phyloP scores from a whole-genome alignment of 2,329 filamentous ascomycete genomes.

The Ambrosiella cleistominuta region DNA sequence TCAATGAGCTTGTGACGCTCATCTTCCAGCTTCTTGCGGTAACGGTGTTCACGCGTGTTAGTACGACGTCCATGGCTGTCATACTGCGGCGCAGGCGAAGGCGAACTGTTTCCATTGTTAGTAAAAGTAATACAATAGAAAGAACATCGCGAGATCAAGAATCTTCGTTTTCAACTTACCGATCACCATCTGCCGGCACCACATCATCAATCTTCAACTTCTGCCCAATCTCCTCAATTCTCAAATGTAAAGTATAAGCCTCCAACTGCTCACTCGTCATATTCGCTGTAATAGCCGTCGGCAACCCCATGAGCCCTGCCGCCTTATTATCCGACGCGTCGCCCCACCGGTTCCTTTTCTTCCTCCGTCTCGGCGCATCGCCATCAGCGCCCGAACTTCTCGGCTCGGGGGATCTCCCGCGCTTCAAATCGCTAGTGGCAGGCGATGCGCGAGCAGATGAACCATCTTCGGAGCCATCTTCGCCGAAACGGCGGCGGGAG shows the following conservation, averaged over 20 bases:
- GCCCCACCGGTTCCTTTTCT: slow-evolving; percentile 98
- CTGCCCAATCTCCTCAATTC: slow-evolving; percentile 98
- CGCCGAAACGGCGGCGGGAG: slow-evolving; percentile 59
- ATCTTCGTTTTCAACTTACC: slow-evolving; percentile 38
- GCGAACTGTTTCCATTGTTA: slow-evolving; percentile 45
- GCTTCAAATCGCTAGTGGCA: slow-evolving; percentile 41
- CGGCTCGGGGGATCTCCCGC: slow-evolving; percentile 80
- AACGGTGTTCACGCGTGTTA: slow-evolving; percentile 96
- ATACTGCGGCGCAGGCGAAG: slow-evolving; percentile 89
- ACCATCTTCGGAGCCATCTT: slow-evolving; percentile 20
- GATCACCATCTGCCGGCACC: slow-evolving; percentile 85
- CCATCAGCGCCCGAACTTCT: slow-evolving; percentile 26
- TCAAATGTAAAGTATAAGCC: slow-evolving; percentile 86
- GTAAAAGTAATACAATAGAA: background rate
- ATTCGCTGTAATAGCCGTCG: slow-evolving; percentile 87
- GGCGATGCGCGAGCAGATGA: slow-evolving; percentile 15
- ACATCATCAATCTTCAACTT: slow-evolving; percentile 99
- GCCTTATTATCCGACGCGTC: slow-evolving; percentile 97
- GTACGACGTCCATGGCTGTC: slow-evolving; percentile 99
- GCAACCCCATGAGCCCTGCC: slow-evolving; percentile 89
- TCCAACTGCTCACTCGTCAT: slow-evolving; percentile 98
- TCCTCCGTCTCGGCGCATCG: slow-evolving; percentile 74
- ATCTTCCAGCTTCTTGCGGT: slow-evolving; percentile 93
- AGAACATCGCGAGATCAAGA: background rate
- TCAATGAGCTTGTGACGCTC: slow-evolving; percentile 98